Percentiles rank a stretch among this genome's conserved stretches.
These are phyloP conservation scores for Trichosporon faecale DNA, from an alignment of 1,284 basidiomycete genomes.

Conservation along the genomic window DNA sequence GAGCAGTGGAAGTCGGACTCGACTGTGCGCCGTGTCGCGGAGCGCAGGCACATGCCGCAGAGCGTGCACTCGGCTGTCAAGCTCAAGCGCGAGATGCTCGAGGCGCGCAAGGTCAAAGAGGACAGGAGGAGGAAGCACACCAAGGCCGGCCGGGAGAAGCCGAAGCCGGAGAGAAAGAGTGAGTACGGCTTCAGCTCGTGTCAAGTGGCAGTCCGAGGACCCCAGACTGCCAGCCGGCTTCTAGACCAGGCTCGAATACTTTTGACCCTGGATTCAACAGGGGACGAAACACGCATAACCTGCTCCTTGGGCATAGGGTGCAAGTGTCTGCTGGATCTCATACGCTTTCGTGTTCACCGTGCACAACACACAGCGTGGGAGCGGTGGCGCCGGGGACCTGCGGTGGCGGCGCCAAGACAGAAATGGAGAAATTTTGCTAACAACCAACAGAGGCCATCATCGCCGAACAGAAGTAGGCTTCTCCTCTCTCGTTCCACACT, in stretches of 20 bases:
- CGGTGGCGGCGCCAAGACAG: slow-evolving; percentile 1
- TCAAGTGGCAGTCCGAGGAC: background rate
- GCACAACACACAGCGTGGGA: background rate
- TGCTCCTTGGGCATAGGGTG: background rate
- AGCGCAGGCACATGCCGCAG: slow-evolving; percentile 84
- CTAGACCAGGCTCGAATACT: background rate
- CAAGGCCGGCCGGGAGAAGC: slow-evolving; percentile 77
- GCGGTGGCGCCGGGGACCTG: background rate
- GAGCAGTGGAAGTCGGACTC: slow-evolving; percentile 83
- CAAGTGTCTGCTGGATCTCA: no score
- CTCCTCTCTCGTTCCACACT: background rate
- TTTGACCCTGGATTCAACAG: background rate
- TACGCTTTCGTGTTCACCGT: no score
- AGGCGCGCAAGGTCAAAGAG: slow-evolving; percentile 84
- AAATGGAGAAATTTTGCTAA: slow-evolving; percentile 12
- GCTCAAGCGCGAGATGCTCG: slow-evolving; percentile 91
- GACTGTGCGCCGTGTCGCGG: slow-evolving; percentile 75
- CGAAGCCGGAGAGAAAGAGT: slow-evolving; percentile 85
- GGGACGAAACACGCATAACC: background rate
- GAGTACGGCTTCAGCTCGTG: slow-evolving; percentile 23
- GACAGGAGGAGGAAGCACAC: slow-evolving; percentile 86
- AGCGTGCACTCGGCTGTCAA: slow-evolving; percentile 81
- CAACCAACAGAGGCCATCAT: slow-evolving; percentile 61
- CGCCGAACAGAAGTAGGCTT: slow-evolving; percentile 64
- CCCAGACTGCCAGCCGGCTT: background rate